These are phyloP conservation scores for Filobasidium floriforme DNA, from an alignment of 768 basidiomycete species.

Conservation along the genomic window DNA sequence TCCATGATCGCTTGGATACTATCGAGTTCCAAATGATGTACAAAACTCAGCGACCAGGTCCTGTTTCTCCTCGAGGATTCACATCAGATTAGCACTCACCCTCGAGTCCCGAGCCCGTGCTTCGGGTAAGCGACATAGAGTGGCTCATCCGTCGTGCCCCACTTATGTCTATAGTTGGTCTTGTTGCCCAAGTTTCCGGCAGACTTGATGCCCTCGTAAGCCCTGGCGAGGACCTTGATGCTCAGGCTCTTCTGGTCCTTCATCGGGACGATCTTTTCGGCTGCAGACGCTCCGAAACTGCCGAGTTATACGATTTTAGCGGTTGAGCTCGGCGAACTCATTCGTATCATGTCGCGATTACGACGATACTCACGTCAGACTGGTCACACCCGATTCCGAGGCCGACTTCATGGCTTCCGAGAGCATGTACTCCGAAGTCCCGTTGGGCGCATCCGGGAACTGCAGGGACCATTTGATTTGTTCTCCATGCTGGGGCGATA, in stretches of 20 bases:
- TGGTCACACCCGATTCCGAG: slow-evolving; percentile 45
- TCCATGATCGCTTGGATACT: slow-evolving; percentile 21
- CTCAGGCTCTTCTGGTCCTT: slow-evolving; percentile 44
- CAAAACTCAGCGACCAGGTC: no score
- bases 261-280: slow-evolving; percentile 38
- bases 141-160: slow-evolving; percentile 28
- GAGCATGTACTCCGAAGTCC: slow-evolving; percentile 55
- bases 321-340: slow-evolving; percentile 1
- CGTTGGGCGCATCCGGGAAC: slow-evolving; percentile 54
- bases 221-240: slow-evolving; percentile 46
- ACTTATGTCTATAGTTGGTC: slow-evolving; percentile 48
- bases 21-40: no score
- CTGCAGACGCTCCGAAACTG: slow-evolving; percentile 48
- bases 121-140: slow-evolving; percentile 33
- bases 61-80: no score
- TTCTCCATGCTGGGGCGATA: slow-evolving; percentile 47
- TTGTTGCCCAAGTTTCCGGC: slow-evolving; percentile 45
- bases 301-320: slow-evolving; percentile 30
- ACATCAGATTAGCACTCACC: background rate
- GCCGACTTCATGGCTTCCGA: slow-evolving; percentile 49
- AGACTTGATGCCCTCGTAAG: slow-evolving; percentile 46
- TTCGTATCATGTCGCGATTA: background rate
- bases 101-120: slow-evolving; percentile 22
- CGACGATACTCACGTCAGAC: slow-evolving; percentile 15
- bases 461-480: slow-evolving; percentile 57